Evolutionary conservation across 2,329 filamentous ascomycete species (phyloP).

Genomic region (Fusarium piperis): DNA sequence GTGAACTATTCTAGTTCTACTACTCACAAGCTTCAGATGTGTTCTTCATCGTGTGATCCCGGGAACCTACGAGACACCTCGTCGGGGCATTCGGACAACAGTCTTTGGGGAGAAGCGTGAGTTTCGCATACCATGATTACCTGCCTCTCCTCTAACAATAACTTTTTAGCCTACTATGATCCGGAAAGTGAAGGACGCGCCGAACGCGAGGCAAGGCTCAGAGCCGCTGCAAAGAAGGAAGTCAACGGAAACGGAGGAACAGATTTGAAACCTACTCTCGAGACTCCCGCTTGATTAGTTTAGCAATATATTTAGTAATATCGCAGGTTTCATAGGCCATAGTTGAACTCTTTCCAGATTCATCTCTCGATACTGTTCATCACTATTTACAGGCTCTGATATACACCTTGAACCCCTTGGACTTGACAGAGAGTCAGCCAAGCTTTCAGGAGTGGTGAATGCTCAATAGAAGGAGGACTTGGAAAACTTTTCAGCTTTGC

Average conservation of each 20-base stretch:
- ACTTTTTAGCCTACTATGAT: constrained; percentile 6
- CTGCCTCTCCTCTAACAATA: background rate
- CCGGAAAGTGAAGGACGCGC: constrained; percentile 17
- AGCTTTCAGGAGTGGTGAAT: background rate
- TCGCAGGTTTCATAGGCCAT: background rate
- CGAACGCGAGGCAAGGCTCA: constrained; percentile 9
- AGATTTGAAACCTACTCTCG: background rate
- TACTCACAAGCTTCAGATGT: background rate
- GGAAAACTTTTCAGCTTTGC: background rate
- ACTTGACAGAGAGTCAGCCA: background rate
- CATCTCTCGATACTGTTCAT: background rate
- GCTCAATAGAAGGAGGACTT: background rate
- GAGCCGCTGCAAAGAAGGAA: background rate
- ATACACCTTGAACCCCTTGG: constrained; percentile 4
- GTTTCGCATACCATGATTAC: background rate
- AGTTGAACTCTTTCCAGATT: background rate
- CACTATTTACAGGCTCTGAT: background rate
- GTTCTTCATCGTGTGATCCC: constrained; percentile 26
- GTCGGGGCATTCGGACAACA: constrained; percentile 17
- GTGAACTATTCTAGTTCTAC: background rate
- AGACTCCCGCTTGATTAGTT: background rate
- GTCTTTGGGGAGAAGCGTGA: constrained; percentile 24
- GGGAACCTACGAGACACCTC: constrained; percentile 20
- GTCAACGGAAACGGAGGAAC: background rate
- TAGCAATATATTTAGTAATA: background rate